Base-by-base conservation (phyloP, 2,329 filamentous ascomycete genomes). In the Epichloe typhina region DNA sequence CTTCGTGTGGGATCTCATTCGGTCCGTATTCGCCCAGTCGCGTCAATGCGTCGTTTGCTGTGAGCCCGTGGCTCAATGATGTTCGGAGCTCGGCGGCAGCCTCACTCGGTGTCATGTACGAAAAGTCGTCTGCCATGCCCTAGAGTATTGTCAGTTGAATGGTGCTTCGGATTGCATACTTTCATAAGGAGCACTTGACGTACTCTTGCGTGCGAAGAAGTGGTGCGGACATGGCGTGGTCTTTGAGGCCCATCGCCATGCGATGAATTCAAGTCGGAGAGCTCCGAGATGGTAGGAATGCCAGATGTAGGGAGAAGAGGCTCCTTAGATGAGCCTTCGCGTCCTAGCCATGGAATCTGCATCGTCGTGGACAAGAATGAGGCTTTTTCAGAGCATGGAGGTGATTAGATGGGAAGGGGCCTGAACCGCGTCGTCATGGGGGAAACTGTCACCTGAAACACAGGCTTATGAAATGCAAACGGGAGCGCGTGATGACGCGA, bases 1-100 rank as follows among this genome's bases (percentile, higher is more conserved):
- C 83, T 53, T 97, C 90, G 66, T 94, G 88, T 5, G 93, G 88
- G 38, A 98, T 84, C 69, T 98, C 93, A 68, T 98, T 98, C 31
- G 86, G 83, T 35, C 93, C 93, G 71, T 93, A 81, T 56, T 85
- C 80, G 62, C 84, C 79, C 54, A 95, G 75, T 62, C 91, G 82
- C 51, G 84, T 79, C 53, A 89, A 76, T 37, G 90, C 93, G 67
- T 95, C 88, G 43, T 82, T 78, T 0, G 87, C 83, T 5, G 87
- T 82, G 13, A 98, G 77, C 49, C 93, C 93, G 61, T 87, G 78
- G 13, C 76, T 81, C 26, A 95, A 72, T n/a, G 90, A 96, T 4
- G 91, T 94, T 56, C 83, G 77, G 50, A 97, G 73, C 56, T 80
- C 82, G 50, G 82, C 75, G 43, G 88, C 89, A 11, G 86, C 84